Base-by-base conservation (phyloP, 192 early-diverging fungal species). In the Podila horticola region DNA sequence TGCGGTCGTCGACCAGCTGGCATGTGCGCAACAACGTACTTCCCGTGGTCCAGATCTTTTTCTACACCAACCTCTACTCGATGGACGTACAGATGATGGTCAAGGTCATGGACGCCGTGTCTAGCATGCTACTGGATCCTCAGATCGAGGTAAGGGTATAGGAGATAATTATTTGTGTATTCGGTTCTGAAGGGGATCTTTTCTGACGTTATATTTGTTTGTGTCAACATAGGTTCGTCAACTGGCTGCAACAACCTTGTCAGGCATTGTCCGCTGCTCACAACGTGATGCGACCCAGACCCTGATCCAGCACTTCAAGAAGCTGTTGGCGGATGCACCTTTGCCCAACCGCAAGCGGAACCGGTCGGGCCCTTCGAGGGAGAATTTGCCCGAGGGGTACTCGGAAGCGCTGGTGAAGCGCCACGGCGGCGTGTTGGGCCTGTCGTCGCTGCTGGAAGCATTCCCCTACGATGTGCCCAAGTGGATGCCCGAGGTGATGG, bases 381-480 rank as follows among this genome's bases (percentile, higher is more conserved):
- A 49, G 58, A 66, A 26, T 28, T 72, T 34, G 81, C 88, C 48
- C 59, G 71, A 74, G 49, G 91, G 88, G 0, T 92, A 85, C 63
- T 68, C 75, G 2, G 86, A 89, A 8, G 85, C 90, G 0, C 64
- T 98, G 0, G 82, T 92, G 45, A 89, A 86, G 20, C 88, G 95
- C 15, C 97, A 99, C 84, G 92, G 94, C 0, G 95, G 93, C 20
- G 95, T 95, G n/a, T 83, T 99, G 64, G 97, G 97, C 0, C 82
- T 99, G n/a, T 89, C 95, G 17, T 92, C 93, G 4, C 81, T 99
- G 11, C 86, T 98, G 5, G 88, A 94, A 61, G 96, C 97, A 1
- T 97, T 97, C 72, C 97, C 97, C 4, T 99, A 99, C 75, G 94
- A 94, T 19, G 91, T 99, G 3, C 97, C 97, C 5, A 84, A 88